Base-by-base conservation (phyloP, 345 rosid species). In the Pistacia integerrima region DNA sequence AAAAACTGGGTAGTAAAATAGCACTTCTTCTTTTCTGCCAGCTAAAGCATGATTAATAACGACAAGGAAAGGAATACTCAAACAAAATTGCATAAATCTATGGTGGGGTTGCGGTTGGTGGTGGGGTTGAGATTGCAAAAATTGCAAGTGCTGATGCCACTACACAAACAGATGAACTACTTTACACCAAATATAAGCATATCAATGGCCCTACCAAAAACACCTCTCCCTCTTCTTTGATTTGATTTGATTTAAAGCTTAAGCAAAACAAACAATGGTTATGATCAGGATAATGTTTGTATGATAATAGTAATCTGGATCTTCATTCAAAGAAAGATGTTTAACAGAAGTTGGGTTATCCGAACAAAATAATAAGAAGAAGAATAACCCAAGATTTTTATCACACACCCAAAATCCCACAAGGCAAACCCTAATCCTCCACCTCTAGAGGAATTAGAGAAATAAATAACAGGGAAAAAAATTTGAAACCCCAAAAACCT, bases 61-160 rank as follows among this genome's bases (percentile, higher is more conserved):
- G 84, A 80, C 85, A 79, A 61, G 16, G 74, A 71, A 63, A 48
- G 25, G 52, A 22, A 48, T 64, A 54, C 57, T 64, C 22, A 2
- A 51, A 11, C 35, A 57, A 63, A 73, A 49, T 30, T 44, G 35
- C 48, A 58, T 20, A 62, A 63, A 70, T 80, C 79, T 33, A 17
- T 69, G 70, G 86, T 85, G 84, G 85, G 86, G 80, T 11, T 41
- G n/a, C 25, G 56, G 79, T 70, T 77, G 80, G 84, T 79, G 78
- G 60, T 20, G 64, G 62, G 28, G 63, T 57, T 73, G 51, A 57
- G 73, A 70, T 65, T 49, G 12, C 30, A 7, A 49, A 25, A 64
- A 44, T 7, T 36, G 66, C 64, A 14, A 74, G 64, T 11, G 74
- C 63, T 77, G 71, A 82, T 76, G 85, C 78, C 22, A 61, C 63